Conservation (phyloP, 1,284 basidiomycete genomes). For the Cryptococcus sp. region DNA sequence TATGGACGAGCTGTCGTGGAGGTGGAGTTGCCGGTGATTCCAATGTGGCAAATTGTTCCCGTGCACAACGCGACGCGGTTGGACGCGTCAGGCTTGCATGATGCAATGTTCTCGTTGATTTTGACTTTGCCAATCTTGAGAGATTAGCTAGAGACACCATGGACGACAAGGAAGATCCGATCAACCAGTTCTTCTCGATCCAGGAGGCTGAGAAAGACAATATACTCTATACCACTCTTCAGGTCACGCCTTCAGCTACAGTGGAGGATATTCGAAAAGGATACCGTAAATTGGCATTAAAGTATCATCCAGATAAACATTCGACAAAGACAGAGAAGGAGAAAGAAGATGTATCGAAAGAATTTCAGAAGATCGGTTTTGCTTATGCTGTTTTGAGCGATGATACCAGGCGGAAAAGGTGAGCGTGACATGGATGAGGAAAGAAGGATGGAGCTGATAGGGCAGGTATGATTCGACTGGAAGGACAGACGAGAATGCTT, state of each 20-base stretch:
- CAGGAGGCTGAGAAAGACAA: conserved; percentile 48
- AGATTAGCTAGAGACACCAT: conserved; percentile 45
- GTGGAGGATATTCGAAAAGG: conserved; percentile 70
- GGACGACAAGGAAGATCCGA: conserved; percentile 63
- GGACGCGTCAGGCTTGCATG: neutral
- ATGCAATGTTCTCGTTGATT: neutral
- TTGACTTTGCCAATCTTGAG: too few relatives aligned
- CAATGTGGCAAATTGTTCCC: neutral
- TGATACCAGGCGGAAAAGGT: conserved; percentile 61
- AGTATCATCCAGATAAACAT: conserved; percentile 86
- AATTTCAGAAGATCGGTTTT: conserved; percentile 86
- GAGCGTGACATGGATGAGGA: conserved; percentile 3
- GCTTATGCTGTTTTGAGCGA: conserved; percentile 83
- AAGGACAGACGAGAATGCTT: conserved; percentile 68
- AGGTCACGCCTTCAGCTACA: conserved; percentile 55
- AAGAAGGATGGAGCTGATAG: too few relatives aligned
- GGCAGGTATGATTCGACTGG: conserved; percentile 73
- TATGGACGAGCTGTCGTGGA: too few relatives aligned
- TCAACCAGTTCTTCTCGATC: conserved; percentile 70
- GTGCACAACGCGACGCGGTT: neutral
- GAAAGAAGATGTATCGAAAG: conserved; percentile 60
- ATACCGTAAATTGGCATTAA: conserved; percentile 76
- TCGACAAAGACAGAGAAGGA: conserved; percentile 56
- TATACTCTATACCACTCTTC: conserved; percentile 66
- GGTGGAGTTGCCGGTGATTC: neutral